Conservation (phyloP, 1,139 yeast genomes). For the Chernovozyma aurita region DNA sequence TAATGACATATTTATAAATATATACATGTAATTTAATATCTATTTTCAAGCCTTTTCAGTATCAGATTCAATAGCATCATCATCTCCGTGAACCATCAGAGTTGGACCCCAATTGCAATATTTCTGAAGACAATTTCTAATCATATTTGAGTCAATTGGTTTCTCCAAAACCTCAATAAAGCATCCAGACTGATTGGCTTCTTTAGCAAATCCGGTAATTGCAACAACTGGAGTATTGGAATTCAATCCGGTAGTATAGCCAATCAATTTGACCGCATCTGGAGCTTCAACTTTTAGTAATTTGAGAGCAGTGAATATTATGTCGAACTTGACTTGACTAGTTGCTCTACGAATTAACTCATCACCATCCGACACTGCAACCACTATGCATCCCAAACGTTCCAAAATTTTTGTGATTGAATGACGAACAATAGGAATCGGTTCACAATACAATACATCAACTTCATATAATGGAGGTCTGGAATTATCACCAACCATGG, state of each 20-base stretch:
- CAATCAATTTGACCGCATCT: slow-evolving; percentile 75
- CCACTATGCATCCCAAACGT: slow-evolving; percentile 75
- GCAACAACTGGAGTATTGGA: slow-evolving; percentile 76
- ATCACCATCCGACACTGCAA: slow-evolving; percentile 74
- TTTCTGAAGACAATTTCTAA: slow-evolving; percentile 18
- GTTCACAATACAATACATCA: slow-evolving; percentile 80
- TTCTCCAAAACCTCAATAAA: slow-evolving; percentile 75
- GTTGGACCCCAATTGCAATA: slow-evolving; percentile 5
- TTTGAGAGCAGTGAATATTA: slow-evolving; percentile 73
- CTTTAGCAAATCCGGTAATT: slow-evolving; percentile 67
- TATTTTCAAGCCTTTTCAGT: slow-evolving; percentile 9
- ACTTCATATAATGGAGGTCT: slow-evolving; percentile 23
- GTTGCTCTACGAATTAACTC: slow-evolving; percentile 80
- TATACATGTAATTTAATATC: too few relatives aligned
- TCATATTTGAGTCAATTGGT: slow-evolving; percentile 49
- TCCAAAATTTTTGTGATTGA: slow-evolving; percentile 63
- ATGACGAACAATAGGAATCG: slow-evolving; percentile 77
- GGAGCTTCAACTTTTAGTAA: slow-evolving; percentile 64
- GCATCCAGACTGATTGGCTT: slow-evolving; percentile 52
- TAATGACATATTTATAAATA: too few relatives aligned
- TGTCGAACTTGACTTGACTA: slow-evolving; percentile 77
- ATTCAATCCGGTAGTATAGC: slow-evolving; percentile 72
- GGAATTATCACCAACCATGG: slow-evolving; percentile 9
- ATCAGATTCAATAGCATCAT: slow-evolving; percentile 29
- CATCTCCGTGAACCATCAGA: slow-evolving; percentile 20